Conservation (phyloP, 1,284 basidiomycete species). For the Trichosporon faecale region DNA sequence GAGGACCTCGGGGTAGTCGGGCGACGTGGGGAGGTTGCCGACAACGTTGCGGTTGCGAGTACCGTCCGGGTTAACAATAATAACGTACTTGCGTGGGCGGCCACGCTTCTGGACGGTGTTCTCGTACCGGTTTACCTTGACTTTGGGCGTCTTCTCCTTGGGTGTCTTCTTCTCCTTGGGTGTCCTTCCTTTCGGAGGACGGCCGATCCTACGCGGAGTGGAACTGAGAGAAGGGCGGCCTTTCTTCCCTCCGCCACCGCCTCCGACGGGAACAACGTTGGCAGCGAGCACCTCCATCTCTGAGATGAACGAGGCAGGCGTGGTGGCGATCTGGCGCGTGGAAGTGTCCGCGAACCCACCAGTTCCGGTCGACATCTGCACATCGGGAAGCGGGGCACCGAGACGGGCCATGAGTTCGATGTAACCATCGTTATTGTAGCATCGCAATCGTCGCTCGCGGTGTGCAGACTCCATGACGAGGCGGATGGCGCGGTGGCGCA, state of each 20-base stretch:
- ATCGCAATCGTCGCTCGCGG: constrained; percentile 38
- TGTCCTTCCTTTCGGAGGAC: background rate
- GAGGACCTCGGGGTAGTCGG: constrained; percentile 34
- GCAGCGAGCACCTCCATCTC: constrained; percentile 7
- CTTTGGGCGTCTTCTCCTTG: background rate
- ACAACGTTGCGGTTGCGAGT: constrained; percentile 33
- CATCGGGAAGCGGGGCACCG: constrained; percentile 27
- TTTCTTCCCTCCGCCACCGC: background rate
- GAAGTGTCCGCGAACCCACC: constrained; percentile 34
- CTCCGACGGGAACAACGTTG: constrained; percentile 12
- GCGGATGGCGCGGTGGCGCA: constrained; percentile 30
- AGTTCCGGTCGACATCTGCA: constrained; percentile 13
- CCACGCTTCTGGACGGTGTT: constrained; percentile 38
- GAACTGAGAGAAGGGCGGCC: background rate
- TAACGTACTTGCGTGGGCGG: constrained; percentile 44
- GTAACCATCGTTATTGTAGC: constrained; percentile 31
- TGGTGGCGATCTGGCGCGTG: constrained; percentile 17
- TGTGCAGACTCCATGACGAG: constrained; percentile 37
- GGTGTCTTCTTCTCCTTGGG: background rate
- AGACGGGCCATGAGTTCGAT: constrained; percentile 28
- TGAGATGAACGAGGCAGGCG: constrained; percentile 14
- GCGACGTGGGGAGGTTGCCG: constrained; percentile 28
- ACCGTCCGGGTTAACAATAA: constrained; percentile 41
- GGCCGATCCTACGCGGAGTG: background rate
- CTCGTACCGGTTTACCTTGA: constrained; percentile 26